Percentiles rank a stretch among this genome's conserved stretches.
phyloP scores from a whole-genome alignment of 2,329 filamentous ascomycete genomes.

The Chrysosporium queenslandicum region DNA sequence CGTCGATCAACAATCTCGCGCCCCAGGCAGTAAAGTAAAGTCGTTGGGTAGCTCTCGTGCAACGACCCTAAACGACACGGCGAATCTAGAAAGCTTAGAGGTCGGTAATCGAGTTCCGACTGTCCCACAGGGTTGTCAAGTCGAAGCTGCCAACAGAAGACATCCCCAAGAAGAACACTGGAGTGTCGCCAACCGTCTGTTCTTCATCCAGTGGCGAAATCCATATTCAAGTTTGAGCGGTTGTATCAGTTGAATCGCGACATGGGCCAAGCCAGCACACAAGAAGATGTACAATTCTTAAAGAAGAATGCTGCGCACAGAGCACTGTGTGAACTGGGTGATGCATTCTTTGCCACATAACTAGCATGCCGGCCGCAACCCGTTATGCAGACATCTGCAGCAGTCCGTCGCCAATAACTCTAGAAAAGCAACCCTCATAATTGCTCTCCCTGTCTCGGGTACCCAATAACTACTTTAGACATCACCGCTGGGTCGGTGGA shows the following conservation, averaged over 20 bases:
- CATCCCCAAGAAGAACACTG: background rate
- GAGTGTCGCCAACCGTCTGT: background rate
- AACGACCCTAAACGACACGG: background rate
- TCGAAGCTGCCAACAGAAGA: background rate
- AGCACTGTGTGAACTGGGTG: background rate
- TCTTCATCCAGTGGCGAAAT: background rate
- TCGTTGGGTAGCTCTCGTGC: background rate
- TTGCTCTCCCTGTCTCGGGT: background rate
- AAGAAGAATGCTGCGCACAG: background rate
- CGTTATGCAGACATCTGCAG: background rate
- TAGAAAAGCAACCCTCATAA: background rate
- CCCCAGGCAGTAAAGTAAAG: background rate
- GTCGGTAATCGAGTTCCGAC: background rate
- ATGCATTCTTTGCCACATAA: background rate
- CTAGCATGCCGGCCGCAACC: background rate
- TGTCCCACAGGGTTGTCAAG: background rate
- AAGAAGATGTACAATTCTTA: background rate
- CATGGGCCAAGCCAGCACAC: background rate
- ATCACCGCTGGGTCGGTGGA: background rate
- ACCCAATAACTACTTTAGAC: constrained; percentile 6
- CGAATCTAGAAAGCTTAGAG: background rate
- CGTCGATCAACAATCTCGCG: background rate
- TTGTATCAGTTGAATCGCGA: background rate
- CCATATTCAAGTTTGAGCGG: background rate
- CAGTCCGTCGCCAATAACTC: background rate